phyloP scores from a whole-genome alignment of 2,329 filamentous ascomycete species.

The Capronia epimyces region DNA sequence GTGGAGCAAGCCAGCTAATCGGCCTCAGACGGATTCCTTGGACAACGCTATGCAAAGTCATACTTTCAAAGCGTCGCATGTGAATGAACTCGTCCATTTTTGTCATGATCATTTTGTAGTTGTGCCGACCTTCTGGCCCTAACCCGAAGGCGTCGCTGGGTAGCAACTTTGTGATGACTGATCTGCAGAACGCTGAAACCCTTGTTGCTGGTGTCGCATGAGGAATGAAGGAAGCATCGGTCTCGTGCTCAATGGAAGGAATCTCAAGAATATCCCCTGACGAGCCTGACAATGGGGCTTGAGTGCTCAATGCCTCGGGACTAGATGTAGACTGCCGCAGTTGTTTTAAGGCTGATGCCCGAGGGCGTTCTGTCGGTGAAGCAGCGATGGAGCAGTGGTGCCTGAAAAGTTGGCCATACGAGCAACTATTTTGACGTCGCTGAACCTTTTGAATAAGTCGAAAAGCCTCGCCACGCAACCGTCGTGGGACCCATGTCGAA shows the following conservation, averaged over 20 bases:
- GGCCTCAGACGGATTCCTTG: slow-evolving; percentile 68
- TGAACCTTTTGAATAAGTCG: slow-evolving; percentile 64
- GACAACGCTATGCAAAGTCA: slow-evolving; percentile 70
- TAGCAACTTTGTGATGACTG: slow-evolving; percentile 65
- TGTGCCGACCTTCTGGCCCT: slow-evolving; percentile 50
- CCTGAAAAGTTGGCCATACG: slow-evolving; percentile 70
- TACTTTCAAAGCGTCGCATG: slow-evolving; percentile 72
- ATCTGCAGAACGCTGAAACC: slow-evolving; percentile 83
- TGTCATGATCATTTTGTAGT: slow-evolving; percentile 57
- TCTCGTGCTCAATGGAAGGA: neutral
- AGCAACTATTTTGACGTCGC: slow-evolving; percentile 64
- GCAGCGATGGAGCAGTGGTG: slow-evolving; percentile 65
- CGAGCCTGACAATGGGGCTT: slow-evolving; percentile 1
- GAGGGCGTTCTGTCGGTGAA: neutral
- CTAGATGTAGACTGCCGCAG: neutral
- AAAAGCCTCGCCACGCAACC: slow-evolving; percentile 58
- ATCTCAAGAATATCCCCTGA: neutral
- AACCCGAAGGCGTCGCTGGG: slow-evolving; percentile 70
- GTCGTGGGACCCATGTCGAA: slow-evolving; percentile 34
- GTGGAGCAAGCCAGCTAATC: slow-evolving; percentile 67
- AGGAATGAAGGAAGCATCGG: slow-evolving; percentile 17
- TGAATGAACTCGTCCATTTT: slow-evolving; percentile 72
- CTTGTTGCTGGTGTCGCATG: slow-evolving; percentile 58
- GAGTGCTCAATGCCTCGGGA: slow-evolving; percentile 10
- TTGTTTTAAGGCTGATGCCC: slow-evolving; percentile 30